Evolutionary conservation across 257 asterid genomes (phyloP), one percentile per base, ranked within the genome.

Genomic region (Voacanga thouarsii): DNA sequence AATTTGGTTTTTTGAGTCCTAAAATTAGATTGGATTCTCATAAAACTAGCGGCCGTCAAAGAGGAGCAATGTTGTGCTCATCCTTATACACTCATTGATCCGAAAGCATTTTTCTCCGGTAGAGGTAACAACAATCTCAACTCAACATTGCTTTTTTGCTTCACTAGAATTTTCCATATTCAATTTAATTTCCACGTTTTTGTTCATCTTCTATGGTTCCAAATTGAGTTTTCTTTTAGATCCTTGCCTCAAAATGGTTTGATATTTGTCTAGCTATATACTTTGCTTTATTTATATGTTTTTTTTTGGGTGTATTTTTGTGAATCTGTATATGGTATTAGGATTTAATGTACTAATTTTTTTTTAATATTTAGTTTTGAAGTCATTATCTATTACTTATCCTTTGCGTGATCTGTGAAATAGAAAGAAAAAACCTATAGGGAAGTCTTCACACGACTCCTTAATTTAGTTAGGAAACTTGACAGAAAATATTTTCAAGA

Each of bases 41-140:
- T 37, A 65, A 65, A n/a, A n/a, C 89, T 80, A 89, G 87, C 74
- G n/a, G 82, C 77, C 74, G 82, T 74, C 39, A 44, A 23, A 39
- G 72, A 63, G 49, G 61, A 64, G 21, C 78, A 28, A 49, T 68
- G 30, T 65, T 75, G 2, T 57, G 53, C 44, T 44, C 69, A 6
- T 16, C 57, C 61, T 56, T 41, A 28, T 24, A 41, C 8, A 5
- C 30, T 74, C 61, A 44, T 69, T 69, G 18, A 55, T 21, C 50
- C 51, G 21, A 3, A 67, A 41, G 18, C 28, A 4, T 67, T 44
- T 15, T 41, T 37, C 51, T 4, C 44, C 21, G n/a, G 41, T 30
- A 43, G 56, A 79, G 82, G 78, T 74, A 73, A 1, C 0, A 26
- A 30, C 63, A 19, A 8, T 33, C 59, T n/a, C 16, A 53, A 26